Conservation (phyloP, 192 early-diverging fungal genomes). For the Chytriomyces sp. region DNA sequence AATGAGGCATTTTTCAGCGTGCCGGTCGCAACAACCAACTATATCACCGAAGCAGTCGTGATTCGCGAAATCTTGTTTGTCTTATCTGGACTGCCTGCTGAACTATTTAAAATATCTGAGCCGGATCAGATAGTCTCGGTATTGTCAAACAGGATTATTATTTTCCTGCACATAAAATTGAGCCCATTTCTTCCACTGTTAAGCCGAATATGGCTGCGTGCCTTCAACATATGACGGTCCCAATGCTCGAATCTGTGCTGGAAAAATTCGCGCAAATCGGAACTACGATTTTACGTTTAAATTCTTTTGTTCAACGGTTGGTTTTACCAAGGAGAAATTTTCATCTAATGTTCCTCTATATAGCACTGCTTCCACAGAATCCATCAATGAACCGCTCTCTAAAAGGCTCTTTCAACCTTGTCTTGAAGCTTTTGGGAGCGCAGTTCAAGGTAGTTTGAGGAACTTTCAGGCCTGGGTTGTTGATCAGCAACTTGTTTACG, state of each 20-base stretch:
- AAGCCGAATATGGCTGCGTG: conserved; percentile 36
- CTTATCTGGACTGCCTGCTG: conserved; percentile 19
- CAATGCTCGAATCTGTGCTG: conserved; percentile 20
- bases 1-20: conserved; percentile 19
- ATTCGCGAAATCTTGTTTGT: conserved; percentile 30
- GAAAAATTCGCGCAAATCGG: conserved; percentile 6
- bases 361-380: too few relatives aligned
- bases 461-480: conserved; percentile 11
- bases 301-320: conserved; percentile 17
- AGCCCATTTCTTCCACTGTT: neutral
- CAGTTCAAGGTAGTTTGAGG: neutral
- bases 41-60: conserved; percentile 24
- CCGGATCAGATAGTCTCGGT: too few relatives aligned
- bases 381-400: too few relatives aligned
- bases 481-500: conserved; percentile 3
- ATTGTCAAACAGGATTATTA: neutral
- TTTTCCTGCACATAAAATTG: neutral
- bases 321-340: neutral
- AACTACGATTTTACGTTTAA: neutral
- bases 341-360: too few relatives aligned
- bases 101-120: conserved; percentile 24
- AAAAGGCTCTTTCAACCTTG: conserved; percentile 6
- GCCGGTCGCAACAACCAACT: conserved; percentile 25
- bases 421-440: conserved; percentile 5
- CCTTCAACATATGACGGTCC: conserved; percentile 25